These are phyloP conservation scores for Zasmidium citrigriseum DNA, from an alignment of 2,329 filamentous ascomycete species.

Conservation along the genomic window DNA sequence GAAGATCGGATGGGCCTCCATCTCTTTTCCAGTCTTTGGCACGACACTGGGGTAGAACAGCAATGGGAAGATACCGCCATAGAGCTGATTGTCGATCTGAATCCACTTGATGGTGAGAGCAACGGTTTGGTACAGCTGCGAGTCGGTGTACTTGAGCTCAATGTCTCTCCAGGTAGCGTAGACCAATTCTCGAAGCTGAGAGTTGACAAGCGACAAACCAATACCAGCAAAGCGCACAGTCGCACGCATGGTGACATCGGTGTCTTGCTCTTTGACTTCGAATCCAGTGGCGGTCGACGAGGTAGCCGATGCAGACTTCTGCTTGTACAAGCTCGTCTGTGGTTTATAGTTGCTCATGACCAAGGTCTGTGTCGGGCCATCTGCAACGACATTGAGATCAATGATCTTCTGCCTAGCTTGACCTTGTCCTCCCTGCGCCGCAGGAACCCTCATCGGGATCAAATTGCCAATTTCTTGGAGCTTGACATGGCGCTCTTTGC, in stretches of 20 bases:
- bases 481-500: constrained; percentile 87
- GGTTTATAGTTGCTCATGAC: constrained; percentile 92
- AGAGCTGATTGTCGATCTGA: constrained; percentile 97
- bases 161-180: constrained; percentile 93
- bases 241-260: constrained; percentile 83
- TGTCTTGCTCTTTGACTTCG: constrained; percentile 91
- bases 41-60: constrained; percentile 96
- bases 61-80: constrained; percentile 97
- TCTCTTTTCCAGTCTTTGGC: constrained; percentile 93
- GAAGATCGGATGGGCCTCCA: constrained; percentile 92
- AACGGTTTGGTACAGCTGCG: constrained; percentile 87
- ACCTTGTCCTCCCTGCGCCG: constrained; percentile 51
- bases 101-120: constrained; percentile 96
- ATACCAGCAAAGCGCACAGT: constrained; percentile 87
- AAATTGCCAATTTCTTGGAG: constrained; percentile 95
- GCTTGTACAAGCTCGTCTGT: constrained; percentile 87
- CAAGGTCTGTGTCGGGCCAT: constrained; percentile 91
- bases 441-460: constrained; percentile 86
- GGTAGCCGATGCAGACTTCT: constrained; percentile 57
- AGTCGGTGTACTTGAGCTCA: constrained; percentile 87
- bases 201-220: constrained; percentile 90
- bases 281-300: constrained; percentile 71
- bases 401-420: constrained; percentile 77
- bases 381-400: constrained; percentile 92
- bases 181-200: constrained; percentile 85